These are phyloP conservation scores for Ustilago curta DNA, from an alignment of 1,284 basidiomycete genomes.

Conservation along the genomic window DNA sequence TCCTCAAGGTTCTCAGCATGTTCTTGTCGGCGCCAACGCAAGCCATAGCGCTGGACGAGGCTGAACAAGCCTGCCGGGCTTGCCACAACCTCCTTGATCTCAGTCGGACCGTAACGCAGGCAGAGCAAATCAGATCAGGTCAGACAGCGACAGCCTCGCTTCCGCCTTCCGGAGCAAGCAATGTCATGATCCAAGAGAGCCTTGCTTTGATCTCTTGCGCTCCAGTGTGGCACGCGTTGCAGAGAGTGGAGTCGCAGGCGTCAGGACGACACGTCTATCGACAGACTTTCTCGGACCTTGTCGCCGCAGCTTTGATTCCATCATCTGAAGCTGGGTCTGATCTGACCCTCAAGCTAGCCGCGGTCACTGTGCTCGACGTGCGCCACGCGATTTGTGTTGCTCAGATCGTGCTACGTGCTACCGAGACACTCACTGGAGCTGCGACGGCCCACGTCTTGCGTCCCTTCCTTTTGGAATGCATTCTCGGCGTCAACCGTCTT, in stretches of 20 bases:
- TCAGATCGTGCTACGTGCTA: conserved; percentile 12
- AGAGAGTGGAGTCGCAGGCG: conserved; percentile 23
- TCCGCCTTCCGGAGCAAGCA: no score
- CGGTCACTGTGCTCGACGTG: conserved; percentile 28
- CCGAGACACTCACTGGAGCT: conserved; percentile 5
- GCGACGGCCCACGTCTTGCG: conserved; percentile 11
- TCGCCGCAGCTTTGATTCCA: conserved; percentile 21
- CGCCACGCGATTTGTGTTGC: conserved; percentile 23
- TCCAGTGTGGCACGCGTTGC: conserved; percentile 26
- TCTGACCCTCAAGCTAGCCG: conserved; percentile 20
- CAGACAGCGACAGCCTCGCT: neutral
- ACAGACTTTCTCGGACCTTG: conserved; percentile 34
- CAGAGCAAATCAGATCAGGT: conserved; percentile 2
- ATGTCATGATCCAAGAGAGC: conserved; percentile 13
- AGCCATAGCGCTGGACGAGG: conserved; percentile 31
- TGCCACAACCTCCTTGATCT: conserved; percentile 33
- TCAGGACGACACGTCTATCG: conserved; percentile 24
- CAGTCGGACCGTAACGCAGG: conserved; percentile 2
- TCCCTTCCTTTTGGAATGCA: conserved; percentile 31
- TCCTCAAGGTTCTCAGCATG: conserved; percentile 14
- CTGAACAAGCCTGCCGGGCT: conserved; percentile 27
- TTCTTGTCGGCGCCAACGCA: conserved; percentile 27
- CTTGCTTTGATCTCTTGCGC: conserved; percentile 26
- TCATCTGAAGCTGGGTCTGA: neutral
- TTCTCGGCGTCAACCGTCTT: conserved; percentile 21